A percentile compares a stretch with the other conserved stretches of the same genome.
phyloP scores from a whole-genome alignment of 1,139 yeast species.

The Hansenula lynferdii region DNA sequence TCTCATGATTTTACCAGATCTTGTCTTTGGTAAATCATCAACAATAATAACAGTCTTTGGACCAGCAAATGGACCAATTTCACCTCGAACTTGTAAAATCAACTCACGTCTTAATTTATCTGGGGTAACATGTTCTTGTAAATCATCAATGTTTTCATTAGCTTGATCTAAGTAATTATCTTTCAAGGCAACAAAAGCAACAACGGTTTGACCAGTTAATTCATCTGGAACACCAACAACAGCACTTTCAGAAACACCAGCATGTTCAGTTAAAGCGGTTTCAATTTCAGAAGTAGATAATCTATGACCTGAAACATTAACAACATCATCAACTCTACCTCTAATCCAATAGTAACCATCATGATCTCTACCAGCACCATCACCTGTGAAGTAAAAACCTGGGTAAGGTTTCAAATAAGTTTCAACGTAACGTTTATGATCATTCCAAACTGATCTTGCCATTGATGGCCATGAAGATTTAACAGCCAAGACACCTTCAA shows the following conservation, averaged over 20 bases:
- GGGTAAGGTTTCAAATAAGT: slow-evolving; percentile 96
- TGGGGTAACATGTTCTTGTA: slow-evolving; percentile 32
- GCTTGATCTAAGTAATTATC: slow-evolving; percentile 37
- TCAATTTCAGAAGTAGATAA: slow-evolving; percentile 97
- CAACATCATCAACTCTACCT: slow-evolving; percentile 98
- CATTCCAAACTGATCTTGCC: slow-evolving; percentile 95
- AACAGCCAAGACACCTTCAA: slow-evolving; percentile 93
- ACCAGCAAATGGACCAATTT: slow-evolving; percentile 98
- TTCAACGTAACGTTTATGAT: slow-evolving; percentile 86
- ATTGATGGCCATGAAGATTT: slow-evolving; percentile 95
- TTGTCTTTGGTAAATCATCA: slow-evolving; percentile 91
- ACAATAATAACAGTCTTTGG: slow-evolving; percentile 90
- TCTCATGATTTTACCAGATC: slow-evolving; percentile 99
- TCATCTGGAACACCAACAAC: slow-evolving; percentile 95
- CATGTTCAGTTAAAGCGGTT: slow-evolving; percentile 80
- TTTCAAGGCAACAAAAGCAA: slow-evolving; percentile 89
- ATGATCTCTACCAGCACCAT: slow-evolving; percentile 96
- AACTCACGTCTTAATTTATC: slow-evolving; percentile 76
- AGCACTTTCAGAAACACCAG: slow-evolving; percentile 84
- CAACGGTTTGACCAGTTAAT: slow-evolving; percentile 95
- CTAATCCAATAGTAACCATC: slow-evolving; percentile 98
- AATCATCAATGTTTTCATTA: slow-evolving; percentile 38
- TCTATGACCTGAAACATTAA: slow-evolving; percentile 96
- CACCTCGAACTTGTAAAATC: slow-evolving; percentile 82
- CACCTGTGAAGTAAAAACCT: slow-evolving; percentile 96